Conservation (phyloP, 805 yeast genomes). For the Saturnispora serradocipensis region DNA sequence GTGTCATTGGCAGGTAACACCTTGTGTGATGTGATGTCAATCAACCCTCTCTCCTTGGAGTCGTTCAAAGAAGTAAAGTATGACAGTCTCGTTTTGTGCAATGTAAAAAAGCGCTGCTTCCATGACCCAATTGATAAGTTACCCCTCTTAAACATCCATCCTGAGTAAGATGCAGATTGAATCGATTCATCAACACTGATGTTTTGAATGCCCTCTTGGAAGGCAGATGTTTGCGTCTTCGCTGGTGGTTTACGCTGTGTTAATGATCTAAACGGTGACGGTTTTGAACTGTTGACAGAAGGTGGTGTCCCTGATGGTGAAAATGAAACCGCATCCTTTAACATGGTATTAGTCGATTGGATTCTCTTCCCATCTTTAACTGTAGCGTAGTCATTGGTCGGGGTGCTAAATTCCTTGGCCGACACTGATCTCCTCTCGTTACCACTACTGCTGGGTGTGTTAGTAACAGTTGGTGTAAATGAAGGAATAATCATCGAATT, state of each 20-base stretch:
- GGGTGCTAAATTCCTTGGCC: slow-evolving; percentile 31
- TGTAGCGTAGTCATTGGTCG: slow-evolving; percentile 6
- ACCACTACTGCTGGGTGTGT: not conserved
- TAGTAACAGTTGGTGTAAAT: not conserved
- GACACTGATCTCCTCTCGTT: slow-evolving; percentile 42
- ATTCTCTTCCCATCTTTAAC: slow-evolving; percentile 30
- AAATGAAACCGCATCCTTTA: slow-evolving; percentile 10
- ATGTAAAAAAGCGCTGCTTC: slow-evolving; percentile 77
- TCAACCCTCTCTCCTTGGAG: slow-evolving; percentile 79
- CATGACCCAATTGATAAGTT: slow-evolving; percentile 80
- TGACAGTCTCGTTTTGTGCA: slow-evolving; percentile 89
- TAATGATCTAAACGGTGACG: slow-evolving; percentile 31
- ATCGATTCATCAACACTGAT: slow-evolving; percentile 73
- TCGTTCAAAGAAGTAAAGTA: slow-evolving; percentile 76
- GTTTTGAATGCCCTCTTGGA: slow-evolving; percentile 77
- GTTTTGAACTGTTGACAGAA: slow-evolving; percentile 32
- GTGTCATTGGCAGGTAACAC: slow-evolving; percentile 71
- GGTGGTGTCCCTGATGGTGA: slow-evolving; percentile 10
- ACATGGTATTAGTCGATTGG: slow-evolving; percentile 24
- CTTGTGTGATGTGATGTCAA: slow-evolving; percentile 91
- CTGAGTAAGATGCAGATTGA: slow-evolving; percentile 65
- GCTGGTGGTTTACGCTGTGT: slow-evolving; percentile 29
- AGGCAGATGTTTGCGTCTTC: slow-evolving; percentile 67
- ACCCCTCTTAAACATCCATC: slow-evolving; percentile 96
- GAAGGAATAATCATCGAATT: not conserved